phyloP scores from a whole-genome alignment of 2,329 filamentous ascomycete species.

The Penicillium sp. region DNA sequence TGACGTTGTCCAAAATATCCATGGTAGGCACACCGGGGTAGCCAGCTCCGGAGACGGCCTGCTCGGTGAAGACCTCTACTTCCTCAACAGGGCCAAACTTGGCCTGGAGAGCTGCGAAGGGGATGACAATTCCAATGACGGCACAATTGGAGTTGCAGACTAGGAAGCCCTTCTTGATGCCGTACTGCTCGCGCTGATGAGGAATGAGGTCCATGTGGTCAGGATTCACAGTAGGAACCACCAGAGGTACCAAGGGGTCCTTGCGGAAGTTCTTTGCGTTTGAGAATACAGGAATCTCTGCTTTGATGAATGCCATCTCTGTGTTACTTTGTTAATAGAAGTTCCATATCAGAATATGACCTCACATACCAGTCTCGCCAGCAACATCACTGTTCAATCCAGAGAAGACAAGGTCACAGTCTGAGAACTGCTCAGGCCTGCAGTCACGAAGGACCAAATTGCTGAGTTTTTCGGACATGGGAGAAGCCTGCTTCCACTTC shows the following conservation, averaged over 20 bases:
- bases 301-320: conserved; percentile 89
- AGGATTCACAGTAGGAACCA: conserved; percentile 93
- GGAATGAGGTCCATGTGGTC: conserved; percentile 80
- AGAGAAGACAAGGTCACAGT: conserved; percentile 91
- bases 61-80: conserved; percentile 88
- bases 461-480: conserved; percentile 71
- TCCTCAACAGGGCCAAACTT: conserved; percentile 73
- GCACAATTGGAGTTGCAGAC: conserved; percentile 99
- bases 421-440: conserved; percentile 72
- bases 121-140: conserved; percentile 92
- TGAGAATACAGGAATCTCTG: conserved; percentile 88
- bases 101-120: conserved; percentile 83
- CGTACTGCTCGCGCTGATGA: conserved; percentile 73
- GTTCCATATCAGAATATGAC: background rate
- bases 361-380: conserved; percentile 72
- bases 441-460: conserved; percentile 84
- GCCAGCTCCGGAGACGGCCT: conserved; percentile 88
- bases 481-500: conserved; percentile 85
- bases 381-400: conserved; percentile 91
- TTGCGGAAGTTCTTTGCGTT: conserved; percentile 97
- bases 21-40: conserved; percentile 67
- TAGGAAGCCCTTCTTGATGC: conserved; percentile 78
- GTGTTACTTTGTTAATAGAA: conserved; percentile 5
- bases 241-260: conserved; percentile 83
- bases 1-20: conserved; percentile 95